Percentiles rank a stretch among this genome's conserved stretches.
Evolutionary conservation across 257 asterid genomes (phyloP).

Genomic region (Solanum okadae): DNA sequence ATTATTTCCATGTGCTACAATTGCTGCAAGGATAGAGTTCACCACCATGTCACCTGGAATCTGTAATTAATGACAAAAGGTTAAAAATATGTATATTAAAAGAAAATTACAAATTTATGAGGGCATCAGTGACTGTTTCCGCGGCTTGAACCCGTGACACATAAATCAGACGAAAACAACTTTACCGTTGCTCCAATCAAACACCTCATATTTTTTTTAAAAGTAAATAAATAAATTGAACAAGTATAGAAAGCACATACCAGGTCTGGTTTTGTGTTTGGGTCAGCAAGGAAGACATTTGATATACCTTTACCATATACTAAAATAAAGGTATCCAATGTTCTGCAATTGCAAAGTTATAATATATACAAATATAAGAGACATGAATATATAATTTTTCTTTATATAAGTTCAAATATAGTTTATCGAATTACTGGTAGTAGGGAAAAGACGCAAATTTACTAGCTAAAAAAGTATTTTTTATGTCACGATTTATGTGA

Average conservation of each 20-base stretch:
- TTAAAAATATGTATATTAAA: background rate
- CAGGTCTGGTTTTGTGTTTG: conserved; percentile 29
- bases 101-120: background rate
- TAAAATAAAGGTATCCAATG: conserved; percentile 39
- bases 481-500: too few relatives aligned
- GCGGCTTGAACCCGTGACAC: background rate
- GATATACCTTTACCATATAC: conserved; percentile 41
- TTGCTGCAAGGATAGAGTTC: conserved; percentile 32
- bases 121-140: too few relatives aligned
- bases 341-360: conserved; percentile 20
- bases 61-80: conserved; percentile 10
- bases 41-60: conserved; percentile 71
- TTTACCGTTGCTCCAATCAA: background rate
- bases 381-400: background rate
- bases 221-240: background rate
- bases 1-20: conserved; percentile 9
- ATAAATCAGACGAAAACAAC: too few relatives aligned
- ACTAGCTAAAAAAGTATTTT: too few relatives aligned
- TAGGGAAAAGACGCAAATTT: too few relatives aligned
- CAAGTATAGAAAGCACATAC: conserved; percentile 12
- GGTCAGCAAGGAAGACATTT: conserved; percentile 35
- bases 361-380: background rate
- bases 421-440: too few relatives aligned
- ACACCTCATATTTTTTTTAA: background rate
- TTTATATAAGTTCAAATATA: too few relatives aligned